Base-by-base conservation (phyloP, 305 asterid species). In the Salvia sclarea region DNA sequence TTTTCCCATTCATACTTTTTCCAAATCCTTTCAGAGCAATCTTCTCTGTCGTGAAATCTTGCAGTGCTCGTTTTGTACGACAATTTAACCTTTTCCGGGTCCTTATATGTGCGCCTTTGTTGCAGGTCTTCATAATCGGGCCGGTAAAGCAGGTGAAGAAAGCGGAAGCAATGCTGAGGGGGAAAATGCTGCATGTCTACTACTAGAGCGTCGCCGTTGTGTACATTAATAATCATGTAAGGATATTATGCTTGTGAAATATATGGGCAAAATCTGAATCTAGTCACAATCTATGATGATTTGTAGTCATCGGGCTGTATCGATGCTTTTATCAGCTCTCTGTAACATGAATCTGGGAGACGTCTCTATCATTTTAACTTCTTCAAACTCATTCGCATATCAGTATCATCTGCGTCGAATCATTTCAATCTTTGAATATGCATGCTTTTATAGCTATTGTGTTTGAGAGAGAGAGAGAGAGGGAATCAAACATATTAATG, bases 91-190 rank as follows among this genome's bases (percentile, higher is more conserved):
- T 38, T 10, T 50, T 10, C 16, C 8, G 14, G 37, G 50, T 12
- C 16, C 33, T 18, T 12, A 18, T 37, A 40, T 31, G 11, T n/a
- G 43, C 1, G 43, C 43, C 67, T 67, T 35, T 71, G 33, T 37
- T 76, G 83, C 86, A 94, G 98, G 96, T 86, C 25, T 91, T 94
- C 88, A 77, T 94, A 40, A 86, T 94, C 48, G 99, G 99, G 58
- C 86, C 96, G 1, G 84, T 80, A 48, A 82, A 75, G 83, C 87
- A 91, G 80, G 96, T 90, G 60, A 83, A 82, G 80, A 94, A 94
- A 86, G 97, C 96, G 31, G 93, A 85, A 74, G 97, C 97, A 56
- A 87, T 89, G 82, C 40, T 91, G 31, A 84, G 95, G 80, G 97
- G 96, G 22, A 86, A 84, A 78, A 74, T 90, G 89, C 78, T 84